Base-by-base conservation (phyloP, 2,329 filamentous ascomycete species). In the Coniochaeta hoffmannii region DNA sequence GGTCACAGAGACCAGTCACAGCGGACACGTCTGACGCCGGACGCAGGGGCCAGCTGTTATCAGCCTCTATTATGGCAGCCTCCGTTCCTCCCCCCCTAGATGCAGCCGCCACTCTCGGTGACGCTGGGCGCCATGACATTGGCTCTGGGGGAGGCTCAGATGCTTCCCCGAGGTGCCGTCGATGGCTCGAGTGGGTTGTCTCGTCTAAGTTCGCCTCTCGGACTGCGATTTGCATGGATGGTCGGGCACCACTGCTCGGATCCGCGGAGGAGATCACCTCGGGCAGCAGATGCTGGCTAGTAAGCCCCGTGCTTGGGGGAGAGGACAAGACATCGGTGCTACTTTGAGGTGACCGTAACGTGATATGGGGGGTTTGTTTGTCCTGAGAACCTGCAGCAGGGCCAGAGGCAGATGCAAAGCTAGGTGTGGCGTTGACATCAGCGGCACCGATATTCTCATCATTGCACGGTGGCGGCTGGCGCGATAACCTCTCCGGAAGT, bases 1-100 rank as follows among this genome's bases (percentile, higher is more conserved):
- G 68, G 41, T 68, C 65, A 53, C 74, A 71, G 32, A 68, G 72
- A 26, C 58, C 17, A 38, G 50, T 57, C 24, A 30, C 50, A 34
- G 44, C 28, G 36, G 28, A 44, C 31, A 17, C 38, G 30, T n/a
- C 15, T 55, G 15, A 32, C 12, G 12, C 14, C 32, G 34, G 31
- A 28, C 17, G 34, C 31, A 38, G 41, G 41, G 22, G 41, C 19
- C 22, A 28, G 22, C 10, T 15, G 50, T 53, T 53, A 38, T 53
- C 50, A 38, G 17, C 31, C 31, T 35, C 32, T 14, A 17, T 32
- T 38, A 38, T 15, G 17, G 38, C 24, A 50, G 38, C 41, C 30
- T 36, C 50, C 24, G 11, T 9, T 17, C 26, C 50, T 15, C 4
- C 50, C 31, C 14, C 34, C 34, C 14, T 31, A 1, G 49, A 34